Evolutionary conservation across 805 yeast species (phyloP), one percentile per base, ranked within the genome.

Genomic region (Cyberlindnera suaveolens): DNA sequence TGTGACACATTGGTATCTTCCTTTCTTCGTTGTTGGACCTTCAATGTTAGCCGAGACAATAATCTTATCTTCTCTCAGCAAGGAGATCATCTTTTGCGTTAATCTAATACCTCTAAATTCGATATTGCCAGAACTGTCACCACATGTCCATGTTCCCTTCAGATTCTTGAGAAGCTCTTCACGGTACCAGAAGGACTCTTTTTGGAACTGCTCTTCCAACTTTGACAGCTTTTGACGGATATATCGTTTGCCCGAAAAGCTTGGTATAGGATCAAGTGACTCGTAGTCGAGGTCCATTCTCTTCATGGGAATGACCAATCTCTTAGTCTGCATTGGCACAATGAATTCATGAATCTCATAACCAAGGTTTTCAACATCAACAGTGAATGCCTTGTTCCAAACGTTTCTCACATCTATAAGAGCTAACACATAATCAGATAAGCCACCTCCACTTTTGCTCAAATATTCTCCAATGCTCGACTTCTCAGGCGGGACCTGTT

Each of bases 161-260:
- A 93, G 52, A 14, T 67, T 66, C 37, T 72, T 68, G 41, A 91
- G 64, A 1, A 93, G 59, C 47, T 73, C 72, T 44, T 83, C 79
- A 44, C 95, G 66, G 49, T 84, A 75, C 99, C 99, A 91, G 61
- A 89, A 93, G 3, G 76, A 65, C 47, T 79, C 81, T 44, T 78
- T 70, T 63, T 78, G 74, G 41, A 68, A 74, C 36, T 53, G 53
- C 31, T 74, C 81, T 46, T 85, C 87, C 9, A 76, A 79, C 38
- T 70, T 74, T 0, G 77, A 67, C 6, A 75, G 66, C 46, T 66
- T 75, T 46, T 63, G 70, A 40, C 52, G 62, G 33, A 86, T 71
- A 57, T 78, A 85, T 63, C 89, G 96, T 48, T 78, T 78, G 31
- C 78, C 73, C 18, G 83, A 62, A 31, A 87, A 63, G 30, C 85